phyloP scores from a whole-genome alignment of 306 rosid genomes.

The Acmispon strigosus region DNA sequence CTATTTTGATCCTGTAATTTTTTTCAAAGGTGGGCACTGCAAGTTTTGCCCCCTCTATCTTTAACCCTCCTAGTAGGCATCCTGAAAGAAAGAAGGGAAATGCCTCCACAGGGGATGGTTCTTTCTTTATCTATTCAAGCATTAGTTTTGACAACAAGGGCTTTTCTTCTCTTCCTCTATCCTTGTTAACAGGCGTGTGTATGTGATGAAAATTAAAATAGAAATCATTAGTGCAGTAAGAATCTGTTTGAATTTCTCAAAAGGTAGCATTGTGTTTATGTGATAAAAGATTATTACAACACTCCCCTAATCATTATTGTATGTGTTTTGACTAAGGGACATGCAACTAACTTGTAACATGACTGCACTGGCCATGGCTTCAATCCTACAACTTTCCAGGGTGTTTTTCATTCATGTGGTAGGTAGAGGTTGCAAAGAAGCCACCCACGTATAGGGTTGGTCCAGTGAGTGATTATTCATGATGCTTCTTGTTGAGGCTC shows the following conservation, averaged over 20 bases:
- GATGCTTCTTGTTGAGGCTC: too few species aligned
- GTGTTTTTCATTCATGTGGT: too few species aligned
- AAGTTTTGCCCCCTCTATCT: constrained; percentile 14
- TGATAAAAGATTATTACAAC: neutral
- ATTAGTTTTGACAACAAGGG: neutral
- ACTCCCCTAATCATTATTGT: too few species aligned
- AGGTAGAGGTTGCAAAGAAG: too few species aligned
- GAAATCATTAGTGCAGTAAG: neutral
- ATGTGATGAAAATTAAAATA: neutral
- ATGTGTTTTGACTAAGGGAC: too few species aligned
- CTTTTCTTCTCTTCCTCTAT: neutral
- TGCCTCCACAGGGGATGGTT: neutral
- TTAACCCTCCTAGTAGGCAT: neutral
- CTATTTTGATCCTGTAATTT: constrained; percentile 2
- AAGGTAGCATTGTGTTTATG: neutral
- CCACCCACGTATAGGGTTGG: too few species aligned
- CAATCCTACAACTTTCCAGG: too few species aligned
- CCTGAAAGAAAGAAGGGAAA: neutral
- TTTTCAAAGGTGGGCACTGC: constrained; percentile 13
- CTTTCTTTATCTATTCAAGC: constrained; percentile 6
- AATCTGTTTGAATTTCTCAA: neutral
- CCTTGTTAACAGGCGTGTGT: neutral
- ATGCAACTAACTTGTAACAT: neutral
- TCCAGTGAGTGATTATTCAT: too few species aligned
- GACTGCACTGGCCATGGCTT: neutral